Percentiles rank a stretch among this genome's conserved stretches.
Conservation (phyloP, 2,329 filamentous ascomycete species). For the Lachnellula arida region DNA sequence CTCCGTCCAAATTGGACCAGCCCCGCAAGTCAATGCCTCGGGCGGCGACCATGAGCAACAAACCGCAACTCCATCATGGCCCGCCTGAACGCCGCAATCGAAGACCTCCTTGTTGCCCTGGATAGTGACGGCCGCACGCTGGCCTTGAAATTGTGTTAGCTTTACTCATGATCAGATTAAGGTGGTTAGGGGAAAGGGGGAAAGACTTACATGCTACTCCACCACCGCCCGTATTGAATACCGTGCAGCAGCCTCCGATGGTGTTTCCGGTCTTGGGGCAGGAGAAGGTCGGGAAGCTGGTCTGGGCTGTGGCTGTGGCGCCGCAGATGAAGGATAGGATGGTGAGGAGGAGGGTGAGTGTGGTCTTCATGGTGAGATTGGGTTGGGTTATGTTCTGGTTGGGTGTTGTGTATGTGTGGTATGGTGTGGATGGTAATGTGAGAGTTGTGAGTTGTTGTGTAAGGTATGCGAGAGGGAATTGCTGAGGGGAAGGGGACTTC, state of each 20-base stretch:
- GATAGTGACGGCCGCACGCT: background rate
- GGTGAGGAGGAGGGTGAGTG: background rate
- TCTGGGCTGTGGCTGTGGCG: background rate
- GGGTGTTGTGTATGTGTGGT: no score
- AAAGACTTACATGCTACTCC: background rate
- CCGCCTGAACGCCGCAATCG: background rate
- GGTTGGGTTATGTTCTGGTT: no score
- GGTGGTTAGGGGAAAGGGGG: background rate
- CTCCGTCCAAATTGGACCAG: no score
- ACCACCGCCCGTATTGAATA: background rate
- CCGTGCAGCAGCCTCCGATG: background rate
- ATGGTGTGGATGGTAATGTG: no score
- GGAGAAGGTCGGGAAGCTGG: background rate
- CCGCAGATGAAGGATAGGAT: background rate
- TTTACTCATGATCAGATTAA: background rate
- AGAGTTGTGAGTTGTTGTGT: no score
- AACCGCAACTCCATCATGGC: background rate
- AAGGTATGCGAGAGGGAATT: no score
- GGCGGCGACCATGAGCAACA: no score
- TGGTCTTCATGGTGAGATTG: background rate
- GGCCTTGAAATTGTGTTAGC: background rate
- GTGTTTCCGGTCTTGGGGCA: background rate
- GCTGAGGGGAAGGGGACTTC: no score
- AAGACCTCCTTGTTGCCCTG: background rate
- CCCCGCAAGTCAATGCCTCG: no score